phyloP scores from a whole-genome alignment of 2,329 filamentous ascomycete genomes.

The Venturia nashicola region DNA sequence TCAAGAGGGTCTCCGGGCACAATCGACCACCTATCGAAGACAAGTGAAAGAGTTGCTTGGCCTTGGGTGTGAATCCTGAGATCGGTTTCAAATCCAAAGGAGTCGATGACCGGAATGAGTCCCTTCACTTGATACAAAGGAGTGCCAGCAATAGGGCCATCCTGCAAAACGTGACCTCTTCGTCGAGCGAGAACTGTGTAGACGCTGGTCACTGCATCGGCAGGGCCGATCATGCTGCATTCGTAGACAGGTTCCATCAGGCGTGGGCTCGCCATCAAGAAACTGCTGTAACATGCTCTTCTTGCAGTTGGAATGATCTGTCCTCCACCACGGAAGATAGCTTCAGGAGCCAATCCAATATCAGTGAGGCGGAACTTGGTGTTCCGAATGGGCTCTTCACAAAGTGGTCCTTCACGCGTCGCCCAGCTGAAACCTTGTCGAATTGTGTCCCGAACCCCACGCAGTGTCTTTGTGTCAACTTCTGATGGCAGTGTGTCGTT shows the following conservation, averaged over 20 bases:
- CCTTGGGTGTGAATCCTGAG: constrained; percentile 48
- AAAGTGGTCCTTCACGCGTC: constrained; percentile 84
- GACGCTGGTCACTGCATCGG: constrained; percentile 74
- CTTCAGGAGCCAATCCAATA: constrained; percentile 71
- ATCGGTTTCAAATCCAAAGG: constrained; percentile 96
- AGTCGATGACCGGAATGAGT: constrained; percentile 89
- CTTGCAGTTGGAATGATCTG: constrained; percentile 95
- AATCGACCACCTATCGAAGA: constrained; percentile 93
- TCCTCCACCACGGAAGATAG: constrained; percentile 88
- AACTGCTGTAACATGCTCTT: constrained; percentile 86
- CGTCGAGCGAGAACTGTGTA: constrained; percentile 87
- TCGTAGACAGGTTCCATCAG: constrained; percentile 95
- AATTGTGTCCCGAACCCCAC: constrained; percentile 80
- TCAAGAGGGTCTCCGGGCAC: constrained; percentile 94
- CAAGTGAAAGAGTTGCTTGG: constrained; percentile 75
- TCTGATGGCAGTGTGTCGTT: constrained; percentile 92
- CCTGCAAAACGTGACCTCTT: constrained; percentile 85
- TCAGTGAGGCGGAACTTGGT: constrained; percentile 96
- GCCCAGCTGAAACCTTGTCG: constrained; percentile 97
- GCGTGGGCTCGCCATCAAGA: constrained; percentile 90
- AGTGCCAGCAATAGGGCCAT: constrained; percentile 86
- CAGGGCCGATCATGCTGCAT: constrained; percentile 84
- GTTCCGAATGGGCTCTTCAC: constrained; percentile 98
- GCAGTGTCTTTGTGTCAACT: constrained; percentile 84
- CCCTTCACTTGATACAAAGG: constrained; percentile 87